Evolutionary conservation across 768 basidiomycete species (phyloP), one percentile per base, ranked within the genome.

Genomic region (Cystoderma amianthinum): DNA sequence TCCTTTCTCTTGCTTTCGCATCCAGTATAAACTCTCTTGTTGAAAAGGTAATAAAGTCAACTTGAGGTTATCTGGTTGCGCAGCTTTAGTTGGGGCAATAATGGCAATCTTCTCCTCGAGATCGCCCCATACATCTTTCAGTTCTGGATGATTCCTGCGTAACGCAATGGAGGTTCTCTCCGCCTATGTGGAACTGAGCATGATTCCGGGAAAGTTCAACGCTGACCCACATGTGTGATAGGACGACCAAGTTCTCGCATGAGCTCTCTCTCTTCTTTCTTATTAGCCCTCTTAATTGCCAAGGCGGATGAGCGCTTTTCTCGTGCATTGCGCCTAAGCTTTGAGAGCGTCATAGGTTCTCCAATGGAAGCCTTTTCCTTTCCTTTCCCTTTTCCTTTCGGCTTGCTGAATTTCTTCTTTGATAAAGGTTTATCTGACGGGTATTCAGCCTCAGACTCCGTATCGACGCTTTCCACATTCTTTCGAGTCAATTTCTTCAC

Each of bases 11-110:
- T 98, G 96, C 54, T 89, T 74, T 50, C 79, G 76, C 91, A 99
- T 95, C 96, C 96, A 99, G 53, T 70, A 83, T 48, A 99, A 67
- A 62, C 89, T 91, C 64, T 99, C 96, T 39, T 77, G 79, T 59
- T 99, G 96, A 75, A 98, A 99, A 1, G 94, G 95, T 24, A 99
- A 68, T 3, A 99, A 74, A 0, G 75, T 80, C 38, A 89, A 74
- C 58, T 91, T 95, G 45, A 98, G 66, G n/a, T 80, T 81, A 2
- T 64, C 66, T 2, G 96, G 94, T 43, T 94, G 93, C 20, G 76
- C 74, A 36, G 84, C 86, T 51, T 78, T 76, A 38, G 75, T 63
- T 2, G 92, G 90, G 21, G 70, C 62, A 42, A 79, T 64, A 35
- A 84, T 66, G 1, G 76, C 70, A 41, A 84, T 70, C 16, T 65